Percentiles rank a stretch among this genome's conserved stretches.
Conservation (phyloP, 139 green algal genomes). For the Asterochloris erici region DNA sequence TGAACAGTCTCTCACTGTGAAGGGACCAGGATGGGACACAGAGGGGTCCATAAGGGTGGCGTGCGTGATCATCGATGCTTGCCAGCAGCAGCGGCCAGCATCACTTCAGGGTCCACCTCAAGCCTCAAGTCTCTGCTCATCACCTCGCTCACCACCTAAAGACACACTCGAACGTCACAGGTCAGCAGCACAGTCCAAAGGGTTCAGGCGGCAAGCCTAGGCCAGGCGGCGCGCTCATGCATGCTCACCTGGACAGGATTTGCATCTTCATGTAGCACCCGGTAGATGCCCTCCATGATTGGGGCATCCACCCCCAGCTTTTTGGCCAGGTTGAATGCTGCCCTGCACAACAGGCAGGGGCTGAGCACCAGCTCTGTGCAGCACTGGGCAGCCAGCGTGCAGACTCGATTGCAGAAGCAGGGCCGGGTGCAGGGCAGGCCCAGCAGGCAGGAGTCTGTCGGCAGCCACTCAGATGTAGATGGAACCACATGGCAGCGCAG, state of each 20-base stretch:
- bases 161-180: background rate
- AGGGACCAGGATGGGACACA: too few relatives aligned
- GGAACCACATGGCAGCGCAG: too few relatives aligned
- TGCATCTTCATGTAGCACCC: constrained; percentile 50
- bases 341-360: constrained; percentile 7
- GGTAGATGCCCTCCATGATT: constrained; percentile 81
- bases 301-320: constrained; percentile 66
- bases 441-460: too few relatives aligned
- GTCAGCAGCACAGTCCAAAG: background rate
- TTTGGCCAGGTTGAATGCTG: constrained; percentile 49
- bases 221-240: background rate
- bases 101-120: constrained; percentile 45
- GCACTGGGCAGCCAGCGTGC: too few relatives aligned
- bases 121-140: constrained; percentile 45
- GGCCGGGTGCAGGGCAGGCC: too few relatives aligned
- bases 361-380: background rate
- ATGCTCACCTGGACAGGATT: constrained; percentile 43
- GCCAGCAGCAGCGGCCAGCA: constrained; percentile 7
- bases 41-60: too few relatives aligned
- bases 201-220: background rate
- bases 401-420: too few relatives aligned
- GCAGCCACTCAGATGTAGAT: too few relatives aligned
- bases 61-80: too few relatives aligned
- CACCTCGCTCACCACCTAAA: constrained; percentile 20
- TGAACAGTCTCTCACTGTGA: too few relatives aligned